Evolutionary conservation across 148 eudicot species (phyloP), one percentile per base, ranked within the genome.

Genomic region (Persicaria maculosa): DNA sequence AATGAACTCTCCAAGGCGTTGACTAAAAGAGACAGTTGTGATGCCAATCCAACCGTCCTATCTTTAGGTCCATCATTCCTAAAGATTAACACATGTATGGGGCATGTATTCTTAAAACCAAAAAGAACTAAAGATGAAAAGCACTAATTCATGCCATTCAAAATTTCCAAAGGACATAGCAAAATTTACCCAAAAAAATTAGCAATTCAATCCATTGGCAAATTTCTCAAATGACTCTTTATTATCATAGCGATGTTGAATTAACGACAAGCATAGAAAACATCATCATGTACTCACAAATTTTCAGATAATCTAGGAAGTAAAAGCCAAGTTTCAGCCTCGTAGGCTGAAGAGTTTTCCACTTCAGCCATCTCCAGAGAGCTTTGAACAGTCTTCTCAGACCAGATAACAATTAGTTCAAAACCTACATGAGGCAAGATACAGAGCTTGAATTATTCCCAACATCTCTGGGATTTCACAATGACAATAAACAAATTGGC

Each of bases 321-420:
- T 74, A 93, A 78, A 86, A 86, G 81, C 97, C 97, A 93, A 77
- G 80, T 86, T 75, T 88, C 90, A 77, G 98, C 98, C 80, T 93
- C 98, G 74, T 83, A 81, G 50, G 97, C 89, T 68, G 97, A 87
- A 78, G 90, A 89, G 83, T 93, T 93, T 82, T 93, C 98, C 79
- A 91, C 74, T 83, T 93, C 97, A 86, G 98, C 98, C 98, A 93
- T 93, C 82, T 93, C 98, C 58, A 91, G 81, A 17, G 98, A 93
- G 79, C 95, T 93, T 77, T 85, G 86, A 78, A 88, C 77, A 16
- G 84, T 88, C 83, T 79, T 91, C 80, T 87, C 90, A 9, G 81
- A 75, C 98, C 98, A 91, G 72, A 85, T 76, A 54, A 86, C 71
- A 52, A 87, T 79, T 77, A 93, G 76, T 73, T 91, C 89, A 87